These are phyloP conservation scores for Emmonsiellopsis sp. DNA, from an alignment of 2,329 filamentous ascomycete species.

Conservation along the genomic window DNA sequence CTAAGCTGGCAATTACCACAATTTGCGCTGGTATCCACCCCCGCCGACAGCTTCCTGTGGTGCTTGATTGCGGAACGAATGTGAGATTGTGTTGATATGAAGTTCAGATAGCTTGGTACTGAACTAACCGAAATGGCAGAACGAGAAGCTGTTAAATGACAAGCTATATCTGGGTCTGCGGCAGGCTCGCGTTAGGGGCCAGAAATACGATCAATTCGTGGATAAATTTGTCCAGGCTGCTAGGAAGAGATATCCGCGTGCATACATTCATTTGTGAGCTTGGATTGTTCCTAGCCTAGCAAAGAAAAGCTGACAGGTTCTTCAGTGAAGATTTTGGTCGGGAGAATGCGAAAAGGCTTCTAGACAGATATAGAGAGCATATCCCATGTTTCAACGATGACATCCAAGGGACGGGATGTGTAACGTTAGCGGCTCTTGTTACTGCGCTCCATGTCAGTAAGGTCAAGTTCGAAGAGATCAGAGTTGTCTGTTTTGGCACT, in stretches of 20 bases:
- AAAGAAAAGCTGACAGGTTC: not conserved
- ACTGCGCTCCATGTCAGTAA: slow-evolving; percentile 62
- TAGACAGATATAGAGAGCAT: slow-evolving; percentile 64
- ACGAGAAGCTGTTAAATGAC: slow-evolving; percentile 63
- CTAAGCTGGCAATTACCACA: slow-evolving; percentile 74
- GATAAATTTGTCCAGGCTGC: slow-evolving; percentile 63
- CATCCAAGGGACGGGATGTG: slow-evolving; percentile 80
- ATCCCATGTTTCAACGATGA: slow-evolving; percentile 88
- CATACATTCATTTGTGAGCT: slow-evolving; percentile 67
- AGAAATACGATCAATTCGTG: slow-evolving; percentile 68
- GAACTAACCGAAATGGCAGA: slow-evolving; percentile 34
- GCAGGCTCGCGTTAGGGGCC: slow-evolving; percentile 56
- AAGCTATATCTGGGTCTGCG: slow-evolving; percentile 70
- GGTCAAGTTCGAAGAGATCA: slow-evolving; percentile 57
- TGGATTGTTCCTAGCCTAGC: not conserved
- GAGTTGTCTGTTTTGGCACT: slow-evolving; percentile 68
- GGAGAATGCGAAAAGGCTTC: slow-evolving; percentile 62
- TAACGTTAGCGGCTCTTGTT: slow-evolving; percentile 75
- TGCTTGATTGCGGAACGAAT: slow-evolving; percentile 78
- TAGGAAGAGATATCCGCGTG: slow-evolving; percentile 62
- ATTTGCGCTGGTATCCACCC: slow-evolving; percentile 82
- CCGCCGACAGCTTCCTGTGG: slow-evolving; percentile 66
- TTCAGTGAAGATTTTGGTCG: slow-evolving; percentile 69
- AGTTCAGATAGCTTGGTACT: not conserved
- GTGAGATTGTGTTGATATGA: slow-evolving; percentile 21